A percentile compares a stretch with the other conserved stretches of the same genome.
phyloP scores from a whole-genome alignment of 345 rosid species.

The Euphorbia tirucalli region DNA sequence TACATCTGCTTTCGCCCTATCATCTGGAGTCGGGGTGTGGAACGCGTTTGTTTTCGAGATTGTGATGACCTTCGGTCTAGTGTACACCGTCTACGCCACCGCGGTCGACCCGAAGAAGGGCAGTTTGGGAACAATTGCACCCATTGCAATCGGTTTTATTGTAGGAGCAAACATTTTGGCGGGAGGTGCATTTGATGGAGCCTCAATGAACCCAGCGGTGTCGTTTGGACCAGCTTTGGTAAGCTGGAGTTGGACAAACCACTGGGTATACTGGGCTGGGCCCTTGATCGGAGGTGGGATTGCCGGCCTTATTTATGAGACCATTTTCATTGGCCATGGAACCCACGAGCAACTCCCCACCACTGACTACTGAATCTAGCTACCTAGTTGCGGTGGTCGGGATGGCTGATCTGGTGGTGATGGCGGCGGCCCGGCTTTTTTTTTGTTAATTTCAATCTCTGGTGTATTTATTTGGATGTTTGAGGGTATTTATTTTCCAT shows the following conservation, averaged over 20 bases:
- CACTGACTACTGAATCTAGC: slow-evolving; percentile 54
- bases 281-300: slow-evolving; percentile 83
- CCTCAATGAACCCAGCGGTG: slow-evolving; percentile 96
- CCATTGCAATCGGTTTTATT: slow-evolving; percentile 81
- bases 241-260: slow-evolving; percentile 85
- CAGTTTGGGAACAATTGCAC: slow-evolving; percentile 64
- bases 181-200: slow-evolving; percentile 90
- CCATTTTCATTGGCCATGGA: slow-evolving; percentile 52
- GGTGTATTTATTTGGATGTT: slow-evolving; percentile 16
- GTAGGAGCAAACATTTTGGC: slow-evolving; percentile 91
- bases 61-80: slow-evolving; percentile 91
- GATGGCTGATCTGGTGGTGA: not conserved
- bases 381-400: not conserved
- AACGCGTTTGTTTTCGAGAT: slow-evolving; percentile 86
- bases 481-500: slow-evolving; percentile 8
- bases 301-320: slow-evolving; percentile 74
- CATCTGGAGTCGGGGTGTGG: slow-evolving; percentile 68
- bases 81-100: slow-evolving; percentile 89
- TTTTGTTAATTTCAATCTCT: slow-evolving; percentile 1
- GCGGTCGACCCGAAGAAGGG: slow-evolving; percentile 89
- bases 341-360: slow-evolving; percentile 66
- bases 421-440: slow-evolving; percentile 14
- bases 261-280: slow-evolving; percentile 96
- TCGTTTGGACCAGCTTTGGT: slow-evolving; percentile 92
- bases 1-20: slow-evolving; percentile 60